Evolutionary conservation across 2,329 filamentous ascomycete species (phyloP).

Genomic region (Microdochium trichocladiopsis): DNA sequence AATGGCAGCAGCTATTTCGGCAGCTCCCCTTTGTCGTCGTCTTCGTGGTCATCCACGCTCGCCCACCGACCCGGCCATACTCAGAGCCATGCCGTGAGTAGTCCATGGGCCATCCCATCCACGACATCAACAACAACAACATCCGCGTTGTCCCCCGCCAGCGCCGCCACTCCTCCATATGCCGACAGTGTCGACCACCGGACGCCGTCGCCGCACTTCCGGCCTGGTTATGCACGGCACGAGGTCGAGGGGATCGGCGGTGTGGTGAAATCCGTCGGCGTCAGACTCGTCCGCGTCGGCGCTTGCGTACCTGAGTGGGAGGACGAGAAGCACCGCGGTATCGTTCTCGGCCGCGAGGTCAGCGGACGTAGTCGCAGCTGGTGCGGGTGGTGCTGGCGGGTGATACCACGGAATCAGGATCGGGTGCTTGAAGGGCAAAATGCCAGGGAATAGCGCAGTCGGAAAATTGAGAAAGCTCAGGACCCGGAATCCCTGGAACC

Average conservation of each 20-base stretch:
- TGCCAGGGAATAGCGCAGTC: no score
- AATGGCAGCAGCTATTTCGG: not conserved
- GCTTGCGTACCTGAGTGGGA: conserved; percentile 81
- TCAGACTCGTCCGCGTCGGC: conserved; percentile 73
- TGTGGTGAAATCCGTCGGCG: conserved; percentile 79
- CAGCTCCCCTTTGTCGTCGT: not conserved
- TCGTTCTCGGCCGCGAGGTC: conserved; percentile 64
- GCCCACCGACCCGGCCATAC: not conserved
- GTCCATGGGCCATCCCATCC: conserved; percentile 2
- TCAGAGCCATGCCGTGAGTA: not conserved
- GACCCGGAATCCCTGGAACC: no score
- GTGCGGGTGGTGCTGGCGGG: conserved; percentile 86
- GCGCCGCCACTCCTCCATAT: conserved; percentile 18
- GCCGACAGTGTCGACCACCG: not conserved
- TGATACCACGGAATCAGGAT: conserved; percentile 49
- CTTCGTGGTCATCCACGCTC: not conserved
- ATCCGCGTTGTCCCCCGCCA: conserved; percentile 14
- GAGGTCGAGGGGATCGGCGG: conserved; percentile 91
- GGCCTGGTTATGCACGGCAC: conserved; percentile 74
- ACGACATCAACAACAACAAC: conserved; percentile 6
- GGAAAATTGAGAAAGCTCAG: no score
- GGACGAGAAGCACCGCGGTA: conserved; percentile 62
- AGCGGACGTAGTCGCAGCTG: conserved; percentile 65
- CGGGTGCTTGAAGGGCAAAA: not conserved
- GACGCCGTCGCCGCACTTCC: conserved; percentile 42